Evolutionary conservation across 768 basidiomycete species (phyloP), one percentile per base, ranked within the genome.

Genomic region (Mycena galericulata): DNA sequence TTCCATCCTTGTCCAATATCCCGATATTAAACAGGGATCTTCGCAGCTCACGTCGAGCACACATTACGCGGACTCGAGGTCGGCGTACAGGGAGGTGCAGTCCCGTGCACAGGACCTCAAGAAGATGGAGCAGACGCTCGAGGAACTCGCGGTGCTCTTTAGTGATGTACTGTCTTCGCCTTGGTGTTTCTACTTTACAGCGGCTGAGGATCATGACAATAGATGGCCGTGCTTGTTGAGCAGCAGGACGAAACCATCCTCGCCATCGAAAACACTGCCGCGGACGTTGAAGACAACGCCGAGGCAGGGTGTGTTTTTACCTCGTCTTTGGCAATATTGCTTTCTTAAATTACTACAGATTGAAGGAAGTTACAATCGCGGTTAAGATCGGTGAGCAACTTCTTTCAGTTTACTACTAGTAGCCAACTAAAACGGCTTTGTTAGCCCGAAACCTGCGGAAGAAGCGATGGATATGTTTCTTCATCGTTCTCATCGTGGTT

Each of bases 111-210:
- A 91, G 74, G 95, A 98, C 67, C 88, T 98, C 72, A 86, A 87
- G 71, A 89, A 87, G 77, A 95, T 97, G 76, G 95, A 97, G 78
- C 85, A 88, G 72, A 98, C 96, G 4, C 80, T 97, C 51, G 91
- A 88, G n/a, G 95, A 97, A 78, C 85, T 98, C 54, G 94, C 93
- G 4, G 93, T 95, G 75, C 80, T 98, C 73, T 96, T 97, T 81
- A 88, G 85, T 69, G 96, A 98, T 74, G 94, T 93, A 66, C n/a
- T n/a, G n/a, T n/a, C n/a, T 71, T 26, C 24, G 17, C 17, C 6
- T 6, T n/a, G n/a, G n/a, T n/a, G n/a, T n/a, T n/a, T n/a, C n/a
- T n/a, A n/a, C n/a, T n/a, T n/a, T n/a, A n/a, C n/a, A n/a, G n/a
- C n/a, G n/a, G n/a, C n/a, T n/a, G n/a, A n/a, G n/a, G n/a, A n/a